phyloP scores from a whole-genome alignment of 2,329 filamentous ascomycete species.

The Alternaria dauci region DNA sequence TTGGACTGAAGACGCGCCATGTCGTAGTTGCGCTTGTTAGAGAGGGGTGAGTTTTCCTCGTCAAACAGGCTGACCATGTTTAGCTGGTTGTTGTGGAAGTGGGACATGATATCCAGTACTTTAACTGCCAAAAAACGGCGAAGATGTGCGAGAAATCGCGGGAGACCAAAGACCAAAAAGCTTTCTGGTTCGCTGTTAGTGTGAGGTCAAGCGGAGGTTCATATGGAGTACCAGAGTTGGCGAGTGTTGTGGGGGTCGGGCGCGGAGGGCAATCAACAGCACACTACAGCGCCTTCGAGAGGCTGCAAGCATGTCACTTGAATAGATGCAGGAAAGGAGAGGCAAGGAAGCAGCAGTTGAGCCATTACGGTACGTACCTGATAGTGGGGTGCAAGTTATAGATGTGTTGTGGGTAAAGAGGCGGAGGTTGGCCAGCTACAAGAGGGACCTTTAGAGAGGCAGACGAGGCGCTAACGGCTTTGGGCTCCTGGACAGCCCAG shows the following conservation, averaged over 20 bases:
- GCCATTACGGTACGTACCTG: conserved; percentile 11
- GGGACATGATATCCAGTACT: conserved; percentile 14
- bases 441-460: conserved; percentile 2
- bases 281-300: not conserved
- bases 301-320: not conserved
- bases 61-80: conserved; percentile 19
- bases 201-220: not conserved
- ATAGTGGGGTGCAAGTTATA: not conserved
- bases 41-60: not conserved
- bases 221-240: not conserved
- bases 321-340: not conserved
- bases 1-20: not conserved
- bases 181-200: conserved; percentile 6
- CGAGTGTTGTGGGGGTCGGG: not conserved
- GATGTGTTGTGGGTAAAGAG: not conserved
- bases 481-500: not conserved
- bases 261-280: not conserved
- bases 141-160: not conserved
- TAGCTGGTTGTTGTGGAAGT: conserved; percentile 24
- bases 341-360: not conserved
- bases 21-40: not conserved
- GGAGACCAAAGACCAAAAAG: not conserved
- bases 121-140: not conserved
- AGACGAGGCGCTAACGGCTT: conserved; percentile 12
- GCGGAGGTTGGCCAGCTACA: not conserved